These are phyloP conservation scores for Penicillium pancosmium DNA, from an alignment of 495 filamentous ascomycete species.

Conservation along the genomic window DNA sequence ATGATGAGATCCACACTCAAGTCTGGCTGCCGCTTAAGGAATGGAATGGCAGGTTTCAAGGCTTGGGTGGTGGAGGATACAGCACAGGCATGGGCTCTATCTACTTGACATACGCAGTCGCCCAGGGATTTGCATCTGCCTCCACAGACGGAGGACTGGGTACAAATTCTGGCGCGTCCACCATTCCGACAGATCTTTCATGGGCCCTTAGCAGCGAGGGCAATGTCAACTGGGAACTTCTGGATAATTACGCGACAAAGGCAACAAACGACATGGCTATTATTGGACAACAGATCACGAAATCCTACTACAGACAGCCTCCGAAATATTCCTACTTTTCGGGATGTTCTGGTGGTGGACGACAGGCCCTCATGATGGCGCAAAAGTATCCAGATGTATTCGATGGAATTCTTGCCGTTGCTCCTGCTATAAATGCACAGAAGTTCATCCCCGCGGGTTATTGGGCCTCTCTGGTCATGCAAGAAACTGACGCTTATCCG, in stretches of 20 bases:
- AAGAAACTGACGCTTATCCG: slow-evolving; percentile 39
- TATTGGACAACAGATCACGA: slow-evolving; percentile 20
- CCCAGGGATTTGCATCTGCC: slow-evolving; percentile 34
- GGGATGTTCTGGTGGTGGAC: slow-evolving; percentile 52
- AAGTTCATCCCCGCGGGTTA: slow-evolving; percentile 31
- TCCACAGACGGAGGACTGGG: slow-evolving; percentile 37
- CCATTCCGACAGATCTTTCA: not conserved
- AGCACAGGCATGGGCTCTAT: slow-evolving; percentile 26
- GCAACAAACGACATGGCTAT: slow-evolving; percentile 35
- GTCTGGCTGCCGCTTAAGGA: slow-evolving; percentile 39
- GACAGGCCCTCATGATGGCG: slow-evolving; percentile 48
- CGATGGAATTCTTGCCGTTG: slow-evolving; percentile 63
- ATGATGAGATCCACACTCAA: slow-evolving; percentile 38
- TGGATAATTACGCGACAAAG: slow-evolving; percentile 46
- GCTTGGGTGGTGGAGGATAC: slow-evolving; percentile 49
- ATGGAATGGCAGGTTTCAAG: slow-evolving; percentile 48
- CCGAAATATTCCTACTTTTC: slow-evolving; percentile 44
- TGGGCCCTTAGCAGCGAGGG: not conserved
- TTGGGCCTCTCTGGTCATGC: slow-evolving; percentile 28
- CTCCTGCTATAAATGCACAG: slow-evolving; percentile 45
- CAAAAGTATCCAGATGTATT: slow-evolving; percentile 49
- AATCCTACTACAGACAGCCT: slow-evolving; percentile 15
- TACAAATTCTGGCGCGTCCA: slow-evolving; percentile 25
- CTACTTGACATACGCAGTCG: slow-evolving; percentile 26
- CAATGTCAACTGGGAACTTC: not conserved